A percentile compares a stretch with the other conserved stretches of the same genome.
These are phyloP conservation scores for Colletotrichum godetiae DNA, from an alignment of 2,329 filamentous ascomycete genomes.

Conservation along the genomic window DNA sequence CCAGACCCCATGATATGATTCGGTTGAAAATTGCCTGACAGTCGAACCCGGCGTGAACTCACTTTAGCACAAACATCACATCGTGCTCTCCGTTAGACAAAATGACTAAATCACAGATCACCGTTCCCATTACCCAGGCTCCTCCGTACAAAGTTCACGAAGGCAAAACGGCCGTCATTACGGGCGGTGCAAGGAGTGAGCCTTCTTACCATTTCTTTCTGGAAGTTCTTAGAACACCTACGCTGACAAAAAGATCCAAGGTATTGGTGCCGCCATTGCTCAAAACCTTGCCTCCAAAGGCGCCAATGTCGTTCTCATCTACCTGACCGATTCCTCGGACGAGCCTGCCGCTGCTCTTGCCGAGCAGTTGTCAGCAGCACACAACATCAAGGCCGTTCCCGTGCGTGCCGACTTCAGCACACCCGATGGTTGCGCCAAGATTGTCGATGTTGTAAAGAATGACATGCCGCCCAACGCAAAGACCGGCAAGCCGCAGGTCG, in stretches of 20 bases:
- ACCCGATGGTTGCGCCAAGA: slow-evolving; percentile 62
- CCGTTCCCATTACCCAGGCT: slow-evolving; percentile 33
- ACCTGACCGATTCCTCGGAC: slow-evolving; percentile 66
- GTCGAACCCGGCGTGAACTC: background rate
- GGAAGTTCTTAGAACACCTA: slow-evolving; percentile 8
- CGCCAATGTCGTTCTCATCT: slow-evolving; percentile 68
- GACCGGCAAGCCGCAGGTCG: slow-evolving; percentile 63
- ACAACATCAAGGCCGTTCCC: slow-evolving; percentile 61
- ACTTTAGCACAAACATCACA: background rate
- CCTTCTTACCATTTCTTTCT: background rate
- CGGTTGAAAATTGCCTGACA: background rate
- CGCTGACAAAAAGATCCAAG: slow-evolving; percentile 44
- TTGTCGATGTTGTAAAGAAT: slow-evolving; percentile 63
- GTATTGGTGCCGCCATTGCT: slow-evolving; percentile 70
- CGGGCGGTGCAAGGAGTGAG: slow-evolving; percentile 61
- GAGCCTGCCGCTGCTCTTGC: slow-evolving; percentile 59
- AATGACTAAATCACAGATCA: slow-evolving; percentile 20
- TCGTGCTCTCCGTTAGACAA: background rate
- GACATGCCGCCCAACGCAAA: slow-evolving; percentile 53
- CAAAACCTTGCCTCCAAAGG: slow-evolving; percentile 70
- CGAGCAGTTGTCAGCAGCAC: slow-evolving; percentile 54
- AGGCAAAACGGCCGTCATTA: slow-evolving; percentile 63
- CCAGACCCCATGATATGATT: slow-evolving; percentile 3
- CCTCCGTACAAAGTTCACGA: slow-evolving; percentile 44
- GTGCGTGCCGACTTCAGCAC: slow-evolving; percentile 74